phyloP scores from a whole-genome alignment of 2,329 filamentous ascomycete genomes.

The Mycogone perniciosa region DNA sequence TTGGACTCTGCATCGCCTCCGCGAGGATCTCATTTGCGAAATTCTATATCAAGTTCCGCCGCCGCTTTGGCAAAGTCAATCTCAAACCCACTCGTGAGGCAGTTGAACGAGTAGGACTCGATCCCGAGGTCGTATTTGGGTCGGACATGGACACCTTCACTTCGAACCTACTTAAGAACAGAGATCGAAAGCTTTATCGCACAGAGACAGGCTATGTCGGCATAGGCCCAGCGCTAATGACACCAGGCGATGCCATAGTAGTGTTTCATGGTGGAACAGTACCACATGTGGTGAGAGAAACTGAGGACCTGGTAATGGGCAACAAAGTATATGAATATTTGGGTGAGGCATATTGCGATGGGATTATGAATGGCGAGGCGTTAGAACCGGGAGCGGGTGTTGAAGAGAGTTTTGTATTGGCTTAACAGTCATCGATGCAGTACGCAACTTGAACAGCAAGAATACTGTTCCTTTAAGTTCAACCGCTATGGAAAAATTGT shows the following conservation, averaged over 20 bases:
- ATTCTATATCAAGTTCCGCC: constrained; percentile 7
- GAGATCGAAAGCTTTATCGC: constrained; percentile 20
- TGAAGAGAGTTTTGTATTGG: constrained; percentile 7
- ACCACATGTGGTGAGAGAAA: constrained; percentile 21
- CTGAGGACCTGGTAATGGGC: background rate
- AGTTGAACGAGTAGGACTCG: constrained; percentile 13
- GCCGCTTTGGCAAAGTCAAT: constrained; percentile 10
- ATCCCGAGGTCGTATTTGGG: constrained; percentile 4
- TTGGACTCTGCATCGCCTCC: constrained; percentile 13
- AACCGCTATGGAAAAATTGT: too few relatives aligned
- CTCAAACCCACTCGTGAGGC: background rate
- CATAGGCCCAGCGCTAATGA: constrained; percentile 20
- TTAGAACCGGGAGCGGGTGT: constrained; percentile 10
- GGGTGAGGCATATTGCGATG: constrained; percentile 29
- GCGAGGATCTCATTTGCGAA: constrained; percentile 4
- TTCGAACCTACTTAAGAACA: constrained; percentile 16
- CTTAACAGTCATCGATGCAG: too few relatives aligned
- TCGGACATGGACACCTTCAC: constrained; percentile 12
- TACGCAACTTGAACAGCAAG: too few relatives aligned
- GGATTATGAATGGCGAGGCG: constrained; percentile 28
- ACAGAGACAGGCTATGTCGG: constrained; percentile 25
- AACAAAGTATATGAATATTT: constrained; percentile 20
- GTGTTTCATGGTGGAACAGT: constrained; percentile 24
- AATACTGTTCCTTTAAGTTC: too few relatives aligned
- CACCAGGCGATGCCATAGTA: constrained; percentile 21